Evolutionary conservation across 2,329 filamentous ascomycete genomes (phyloP).

Genomic region (Diaporthe capsici): DNA sequence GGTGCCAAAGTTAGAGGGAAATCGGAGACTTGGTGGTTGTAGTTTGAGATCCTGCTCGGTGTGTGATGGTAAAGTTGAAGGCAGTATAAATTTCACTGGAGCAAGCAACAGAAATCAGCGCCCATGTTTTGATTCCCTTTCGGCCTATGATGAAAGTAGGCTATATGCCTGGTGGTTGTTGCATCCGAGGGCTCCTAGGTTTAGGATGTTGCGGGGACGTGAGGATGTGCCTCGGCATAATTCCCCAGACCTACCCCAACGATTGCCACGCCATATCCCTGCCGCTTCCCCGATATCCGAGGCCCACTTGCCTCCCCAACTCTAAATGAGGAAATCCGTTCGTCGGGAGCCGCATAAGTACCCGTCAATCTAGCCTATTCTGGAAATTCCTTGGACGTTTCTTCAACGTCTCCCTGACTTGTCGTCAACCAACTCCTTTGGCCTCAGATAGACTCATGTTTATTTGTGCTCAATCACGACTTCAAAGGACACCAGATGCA

Average conservation of each 20-base stretch:
- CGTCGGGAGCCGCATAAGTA: conserved; percentile 13
- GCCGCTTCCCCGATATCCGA: background rate
- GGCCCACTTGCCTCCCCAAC: conserved; percentile 2
- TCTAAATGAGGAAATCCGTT: background rate
- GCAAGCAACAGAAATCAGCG: background rate
- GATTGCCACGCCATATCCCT: background rate
- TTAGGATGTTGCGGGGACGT: conserved; percentile 13
- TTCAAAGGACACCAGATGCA: background rate
- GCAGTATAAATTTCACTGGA: background rate
- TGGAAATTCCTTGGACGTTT: background rate
- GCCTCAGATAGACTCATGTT: background rate
- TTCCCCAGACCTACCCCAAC: background rate
- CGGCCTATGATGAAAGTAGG: background rate
- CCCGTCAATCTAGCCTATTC: background rate
- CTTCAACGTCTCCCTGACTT: no score
- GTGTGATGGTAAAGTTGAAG: background rate
- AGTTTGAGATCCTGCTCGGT: background rate
- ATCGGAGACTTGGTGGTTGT: no score
- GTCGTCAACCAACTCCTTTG: no score
- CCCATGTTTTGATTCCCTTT: background rate
- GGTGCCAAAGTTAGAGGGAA: background rate
- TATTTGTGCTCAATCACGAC: background rate
- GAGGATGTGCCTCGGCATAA: conserved; percentile 1
- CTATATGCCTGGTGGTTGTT: background rate
- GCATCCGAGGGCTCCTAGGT: background rate